Base-by-base conservation (phyloP, 2,329 filamentous ascomycete genomes). In the Epichloe scottii region DNA sequence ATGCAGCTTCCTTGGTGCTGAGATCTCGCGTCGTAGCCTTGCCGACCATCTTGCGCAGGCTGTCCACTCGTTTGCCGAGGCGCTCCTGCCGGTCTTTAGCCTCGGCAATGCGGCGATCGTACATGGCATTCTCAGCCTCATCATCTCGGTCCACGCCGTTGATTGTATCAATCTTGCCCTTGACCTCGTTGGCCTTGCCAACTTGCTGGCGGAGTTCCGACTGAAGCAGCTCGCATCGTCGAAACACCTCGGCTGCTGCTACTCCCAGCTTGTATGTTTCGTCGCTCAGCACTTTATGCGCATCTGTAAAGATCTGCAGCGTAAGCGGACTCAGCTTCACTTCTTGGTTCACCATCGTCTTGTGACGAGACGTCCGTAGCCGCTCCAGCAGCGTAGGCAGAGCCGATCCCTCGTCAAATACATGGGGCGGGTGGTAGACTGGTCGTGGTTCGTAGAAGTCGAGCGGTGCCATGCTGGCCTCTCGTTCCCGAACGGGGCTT, bases 201-300 rank as follows among this genome's bases (percentile, higher is more conserved):
- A 89, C 76, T 62, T 90, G 85, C 54, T 82, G 78, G 55, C 71
- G 73, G 41, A 89, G 73, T 60, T 89, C 85, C 17, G 73, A 70
- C 58, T 84, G 81, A 26, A 90, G 72, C 44, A 80, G 74, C 57
- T 85, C 77, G 54, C 85, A 87, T 50, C 82, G 76, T 26, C 82
- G 74, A 67, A 89, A 90, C 5, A 90, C 71, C 58, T 89, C 84
- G 1, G 85, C 79, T 1, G 84, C 85, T 1, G 84, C 85, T 42
- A 78, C 70, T 15, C 85, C 84, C 11, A 90, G 73, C 11, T 73
- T 74, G 57, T 84, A 74, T 0, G 84, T 88, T 64, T 90, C 85
- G 10, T 77, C 75, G 55, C 81, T 81, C 5, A 90, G 71, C 5
- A 86, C 71, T 60, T 84, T 81, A 63, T 91, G 87, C 0, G 81